Evolutionary conservation across 73 alveolate species (phyloP).

Genomic region (Paramecium caudatum): DNA sequence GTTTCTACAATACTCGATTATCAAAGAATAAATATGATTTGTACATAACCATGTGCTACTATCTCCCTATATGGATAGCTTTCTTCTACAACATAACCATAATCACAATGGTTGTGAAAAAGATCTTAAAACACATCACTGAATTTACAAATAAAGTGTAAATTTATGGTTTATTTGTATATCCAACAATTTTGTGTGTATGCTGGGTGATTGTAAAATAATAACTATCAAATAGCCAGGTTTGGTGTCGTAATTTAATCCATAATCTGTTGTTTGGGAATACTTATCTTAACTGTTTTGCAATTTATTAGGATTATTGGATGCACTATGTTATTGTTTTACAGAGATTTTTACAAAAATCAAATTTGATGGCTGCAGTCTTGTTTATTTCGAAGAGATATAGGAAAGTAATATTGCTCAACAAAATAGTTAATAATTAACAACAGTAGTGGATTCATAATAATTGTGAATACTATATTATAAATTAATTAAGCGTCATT

Average conservation of each 20-base stretch:
- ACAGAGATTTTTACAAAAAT: constrained; percentile 34
- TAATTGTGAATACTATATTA: background rate
- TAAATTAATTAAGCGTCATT: background rate
- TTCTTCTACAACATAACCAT: background rate
- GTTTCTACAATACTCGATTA: constrained; percentile 33
- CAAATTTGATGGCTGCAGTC: background rate
- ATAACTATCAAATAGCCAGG: constrained; percentile 32
- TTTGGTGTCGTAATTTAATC: background rate
- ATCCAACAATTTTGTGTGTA: constrained; percentile 22
- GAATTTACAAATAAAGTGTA: background rate
- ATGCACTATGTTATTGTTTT: constrained; percentile 57
- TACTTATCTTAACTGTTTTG: constrained; percentile 12
- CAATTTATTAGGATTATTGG: constrained; percentile 27
- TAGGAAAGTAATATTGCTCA: background rate
- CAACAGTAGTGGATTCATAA: constrained; percentile 24
- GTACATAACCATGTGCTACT: constrained; percentile 39
- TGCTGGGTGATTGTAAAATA: constrained; percentile 57
- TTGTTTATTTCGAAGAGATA: background rate
- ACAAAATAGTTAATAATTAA: constrained; percentile 5
- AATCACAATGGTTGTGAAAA: background rate
- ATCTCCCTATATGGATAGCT: constrained; percentile 62
- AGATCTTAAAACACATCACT: background rate
- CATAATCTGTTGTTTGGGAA: background rate
- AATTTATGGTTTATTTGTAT: background rate
- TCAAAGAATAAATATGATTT: background rate